Percentiles rank a stretch among this genome's conserved stretches.
Conservation (phyloP, 805 yeast genomes). For the Nakazawaea anatomiae region DNA sequence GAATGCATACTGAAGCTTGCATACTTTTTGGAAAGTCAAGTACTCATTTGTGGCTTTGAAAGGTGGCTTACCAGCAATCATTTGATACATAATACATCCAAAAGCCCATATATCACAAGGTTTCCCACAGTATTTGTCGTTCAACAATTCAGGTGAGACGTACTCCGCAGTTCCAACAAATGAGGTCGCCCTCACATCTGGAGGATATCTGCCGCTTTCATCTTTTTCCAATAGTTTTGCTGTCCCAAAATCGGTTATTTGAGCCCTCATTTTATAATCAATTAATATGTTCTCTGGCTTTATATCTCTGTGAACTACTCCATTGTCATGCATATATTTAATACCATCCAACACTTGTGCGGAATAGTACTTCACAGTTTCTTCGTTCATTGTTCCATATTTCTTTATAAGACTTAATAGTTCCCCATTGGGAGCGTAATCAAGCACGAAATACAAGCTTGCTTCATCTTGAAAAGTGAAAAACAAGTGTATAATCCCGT, state of each 20-base stretch:
- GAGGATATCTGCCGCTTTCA: constrained; percentile 50
- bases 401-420: constrained; percentile 60
- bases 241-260: constrained; percentile 81
- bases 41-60: constrained; percentile 82
- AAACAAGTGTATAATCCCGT: constrained; percentile 62
- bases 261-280: constrained; percentile 53
- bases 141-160: constrained; percentile 81
- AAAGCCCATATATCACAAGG: constrained; percentile 59
- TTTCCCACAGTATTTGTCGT: constrained; percentile 61
- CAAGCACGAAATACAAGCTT: constrained; percentile 68
- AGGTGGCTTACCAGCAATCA: constrained; percentile 69
- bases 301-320: constrained; percentile 75
- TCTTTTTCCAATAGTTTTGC: constrained; percentile 63
- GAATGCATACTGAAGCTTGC: constrained; percentile 75
- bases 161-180: constrained; percentile 97
- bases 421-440: constrained; percentile 79
- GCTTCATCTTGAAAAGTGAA: constrained; percentile 78
- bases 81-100: constrained; percentile 54
- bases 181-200: constrained; percentile 66
- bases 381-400: constrained; percentile 66
- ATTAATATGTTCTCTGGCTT: constrained; percentile 78
- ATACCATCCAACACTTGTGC: constrained; percentile 75
- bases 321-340: constrained; percentile 64
- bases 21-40: constrained; percentile 73
- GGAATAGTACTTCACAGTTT: constrained; percentile 58